A percentile compares a stretch with the other conserved stretches of the same genome.
Evolutionary conservation across 805 yeast species (phyloP).

Genomic region (Hanseniaspora vineae): DNA sequence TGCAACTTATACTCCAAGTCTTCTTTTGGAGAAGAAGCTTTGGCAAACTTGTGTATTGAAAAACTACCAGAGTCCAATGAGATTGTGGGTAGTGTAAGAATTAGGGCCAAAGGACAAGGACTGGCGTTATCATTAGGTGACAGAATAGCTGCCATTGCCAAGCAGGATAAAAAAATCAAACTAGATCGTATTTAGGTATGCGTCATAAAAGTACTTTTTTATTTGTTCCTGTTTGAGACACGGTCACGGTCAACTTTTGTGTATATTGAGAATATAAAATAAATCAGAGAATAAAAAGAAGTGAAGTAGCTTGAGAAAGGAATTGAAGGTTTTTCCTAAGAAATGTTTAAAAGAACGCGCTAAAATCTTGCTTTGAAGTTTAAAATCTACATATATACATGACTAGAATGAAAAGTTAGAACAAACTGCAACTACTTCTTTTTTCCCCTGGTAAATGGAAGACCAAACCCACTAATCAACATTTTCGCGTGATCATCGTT

Average conservation of each 20-base stretch:
- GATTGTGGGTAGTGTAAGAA: constrained; percentile 87
- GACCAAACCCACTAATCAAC: constrained; percentile 65
- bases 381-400: not conserved
- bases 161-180: constrained; percentile 33
- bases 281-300: too few species aligned
- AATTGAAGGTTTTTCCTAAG: too few species aligned
- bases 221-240: too few species aligned
- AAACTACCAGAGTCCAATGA: constrained; percentile 52
- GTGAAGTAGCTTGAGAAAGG: too few species aligned
- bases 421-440: not conserved
- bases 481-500: constrained; percentile 83
- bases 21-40: constrained; percentile 93
- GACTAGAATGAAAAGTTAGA: not conserved
- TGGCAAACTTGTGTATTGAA: constrained; percentile 91
- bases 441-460: constrained; percentile 39
- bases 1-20: constrained; percentile 90
- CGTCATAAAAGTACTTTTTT: too few species aligned
- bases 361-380: too few species aligned
- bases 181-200: constrained; percentile 19
- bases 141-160: constrained; percentile 73
- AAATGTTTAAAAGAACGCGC: too few species aligned
- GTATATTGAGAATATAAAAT: too few species aligned
- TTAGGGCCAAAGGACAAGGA: constrained; percentile 96
- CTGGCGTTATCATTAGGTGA: constrained; percentile 91
- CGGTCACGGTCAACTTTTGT: too few species aligned